Conservation (phyloP, 2,329 filamentous ascomycete species). For the Didymella lethalis region DNA sequence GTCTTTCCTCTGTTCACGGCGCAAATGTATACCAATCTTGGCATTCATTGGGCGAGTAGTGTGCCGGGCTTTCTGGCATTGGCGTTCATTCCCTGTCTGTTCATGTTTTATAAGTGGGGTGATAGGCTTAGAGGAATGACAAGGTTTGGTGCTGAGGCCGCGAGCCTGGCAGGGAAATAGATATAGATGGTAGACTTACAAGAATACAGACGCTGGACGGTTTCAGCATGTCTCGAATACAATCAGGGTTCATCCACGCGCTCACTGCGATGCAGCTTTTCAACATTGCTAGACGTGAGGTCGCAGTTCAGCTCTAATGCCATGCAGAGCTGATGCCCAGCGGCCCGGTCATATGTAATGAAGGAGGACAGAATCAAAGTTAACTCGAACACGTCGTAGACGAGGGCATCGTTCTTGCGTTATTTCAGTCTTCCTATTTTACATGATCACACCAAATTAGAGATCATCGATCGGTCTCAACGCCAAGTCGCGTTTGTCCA, state of each 20-base stretch:
- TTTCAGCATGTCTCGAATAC: too few relatives aligned
- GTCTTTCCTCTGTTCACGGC: conserved; percentile 59
- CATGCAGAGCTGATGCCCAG: too few relatives aligned
- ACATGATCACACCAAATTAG: too few relatives aligned
- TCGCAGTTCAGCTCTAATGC: too few relatives aligned
- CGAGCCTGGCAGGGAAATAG: conserved; percentile 21
- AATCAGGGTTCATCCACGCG: too few relatives aligned
- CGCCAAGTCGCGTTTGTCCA: conserved; percentile 1
- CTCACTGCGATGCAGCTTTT: too few relatives aligned
- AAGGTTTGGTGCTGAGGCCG: conserved; percentile 31
- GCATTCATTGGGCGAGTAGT: conserved; percentile 58
- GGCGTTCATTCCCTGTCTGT: conserved; percentile 46
- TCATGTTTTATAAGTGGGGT: conserved; percentile 30
- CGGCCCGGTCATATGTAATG: too few relatives aligned
- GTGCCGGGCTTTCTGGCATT: conserved; percentile 58
- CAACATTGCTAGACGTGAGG: too few relatives aligned
- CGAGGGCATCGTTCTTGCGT: too few relatives aligned
- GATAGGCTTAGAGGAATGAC: conserved; percentile 29
- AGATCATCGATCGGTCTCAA: not conserved
- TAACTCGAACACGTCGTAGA: too few relatives aligned
- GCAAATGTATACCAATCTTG: conserved; percentile 55
- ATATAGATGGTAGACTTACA: not conserved
- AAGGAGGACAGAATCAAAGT: too few relatives aligned
- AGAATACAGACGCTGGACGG: not conserved
- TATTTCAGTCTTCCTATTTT: too few relatives aligned